Percentiles rank a stretch among this genome's conserved stretches.
Evolutionary conservation across 208 protist species (phyloP).

Genomic region (Leishmania mexicana): DNA sequence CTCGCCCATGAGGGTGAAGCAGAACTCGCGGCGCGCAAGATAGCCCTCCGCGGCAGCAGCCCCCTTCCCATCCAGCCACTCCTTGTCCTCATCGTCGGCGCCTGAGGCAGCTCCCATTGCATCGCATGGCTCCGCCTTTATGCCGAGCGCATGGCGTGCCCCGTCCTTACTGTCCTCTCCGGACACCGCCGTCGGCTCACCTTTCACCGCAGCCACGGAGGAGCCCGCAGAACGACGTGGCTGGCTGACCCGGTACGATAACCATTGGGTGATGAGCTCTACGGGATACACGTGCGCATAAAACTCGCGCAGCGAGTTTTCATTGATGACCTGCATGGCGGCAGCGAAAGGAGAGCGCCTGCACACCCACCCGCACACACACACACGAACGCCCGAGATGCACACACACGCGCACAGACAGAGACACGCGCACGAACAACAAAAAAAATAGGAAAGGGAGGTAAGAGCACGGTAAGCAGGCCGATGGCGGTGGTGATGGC

Average conservation of each 20-base stretch:
- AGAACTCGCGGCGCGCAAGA: conserved; percentile 86
- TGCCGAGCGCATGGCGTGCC: background rate
- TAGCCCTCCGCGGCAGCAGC: conserved; percentile 54
- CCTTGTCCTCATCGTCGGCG: background rate
- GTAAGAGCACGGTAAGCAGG: background rate
- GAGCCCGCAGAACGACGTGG: background rate
- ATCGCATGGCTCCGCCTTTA: background rate
- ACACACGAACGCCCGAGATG: too few relatives aligned
- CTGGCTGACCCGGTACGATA: conserved; percentile 61
- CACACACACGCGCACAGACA: background rate
- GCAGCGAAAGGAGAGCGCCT: background rate
- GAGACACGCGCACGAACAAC: background rate
- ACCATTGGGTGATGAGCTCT: conserved; percentile 76
- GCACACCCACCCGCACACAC: too few relatives aligned
- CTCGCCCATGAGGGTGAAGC: conserved; percentile 90
- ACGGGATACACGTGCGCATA: conserved; percentile 90
- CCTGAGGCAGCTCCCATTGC: background rate
- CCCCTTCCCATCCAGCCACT: conserved; percentile 8
- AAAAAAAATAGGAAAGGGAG: background rate
- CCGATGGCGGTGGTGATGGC: background rate
- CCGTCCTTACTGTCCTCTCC: background rate
- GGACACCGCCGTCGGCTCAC: background rate
- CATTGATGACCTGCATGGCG: conserved; percentile 53
- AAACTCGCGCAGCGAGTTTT: conserved; percentile 81
- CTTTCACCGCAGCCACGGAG: background rate